Evolutionary conservation across 768 basidiomycete species (phyloP).

Genomic region (Russula foetens): DNA sequence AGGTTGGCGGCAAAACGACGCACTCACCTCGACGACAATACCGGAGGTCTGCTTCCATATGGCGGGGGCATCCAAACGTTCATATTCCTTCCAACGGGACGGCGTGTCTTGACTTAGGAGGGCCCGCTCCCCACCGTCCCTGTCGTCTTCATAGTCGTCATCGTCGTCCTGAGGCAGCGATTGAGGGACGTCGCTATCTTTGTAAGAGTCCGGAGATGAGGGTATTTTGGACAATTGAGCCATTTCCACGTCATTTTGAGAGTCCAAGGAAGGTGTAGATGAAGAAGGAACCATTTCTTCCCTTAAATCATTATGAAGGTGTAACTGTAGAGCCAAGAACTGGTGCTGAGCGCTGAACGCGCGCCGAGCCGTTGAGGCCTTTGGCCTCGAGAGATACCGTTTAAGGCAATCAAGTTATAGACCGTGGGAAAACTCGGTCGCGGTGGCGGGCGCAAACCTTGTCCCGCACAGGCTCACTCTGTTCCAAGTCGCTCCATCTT

Average conservation of each 20-base stretch:
- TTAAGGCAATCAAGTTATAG: conserved; percentile 5
- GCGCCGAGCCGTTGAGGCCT: no score
- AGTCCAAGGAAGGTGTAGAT: conserved; percentile 3
- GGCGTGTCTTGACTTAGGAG: conserved; percentile 34
- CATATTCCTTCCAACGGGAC: conserved; percentile 24
- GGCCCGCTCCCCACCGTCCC: conserved; percentile 37
- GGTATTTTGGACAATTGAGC: conserved; percentile 25
- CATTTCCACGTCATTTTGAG: conserved; percentile 29
- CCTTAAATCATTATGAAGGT: background rate
- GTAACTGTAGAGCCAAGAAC: no score
- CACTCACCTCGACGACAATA: conserved; percentile 64
- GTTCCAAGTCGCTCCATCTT: background rate
- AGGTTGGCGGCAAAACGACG: background rate
- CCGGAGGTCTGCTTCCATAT: conserved; percentile 49
- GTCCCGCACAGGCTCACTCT: conserved; percentile 11
- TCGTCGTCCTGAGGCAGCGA: conserved; percentile 2
- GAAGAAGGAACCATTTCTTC: background rate
- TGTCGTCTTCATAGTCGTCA: conserved; percentile 17
- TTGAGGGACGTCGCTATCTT: background rate
- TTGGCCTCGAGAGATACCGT: no score
- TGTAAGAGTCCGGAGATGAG: conserved; percentile 21
- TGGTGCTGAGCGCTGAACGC: no score
- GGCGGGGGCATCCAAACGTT: conserved; percentile 6
- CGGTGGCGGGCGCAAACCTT: conserved; percentile 22
- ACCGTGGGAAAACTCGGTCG: conserved; percentile 15